Base-by-base conservation (phyloP, 2,329 filamentous ascomycete species). In the Diaporthe capsici region DNA sequence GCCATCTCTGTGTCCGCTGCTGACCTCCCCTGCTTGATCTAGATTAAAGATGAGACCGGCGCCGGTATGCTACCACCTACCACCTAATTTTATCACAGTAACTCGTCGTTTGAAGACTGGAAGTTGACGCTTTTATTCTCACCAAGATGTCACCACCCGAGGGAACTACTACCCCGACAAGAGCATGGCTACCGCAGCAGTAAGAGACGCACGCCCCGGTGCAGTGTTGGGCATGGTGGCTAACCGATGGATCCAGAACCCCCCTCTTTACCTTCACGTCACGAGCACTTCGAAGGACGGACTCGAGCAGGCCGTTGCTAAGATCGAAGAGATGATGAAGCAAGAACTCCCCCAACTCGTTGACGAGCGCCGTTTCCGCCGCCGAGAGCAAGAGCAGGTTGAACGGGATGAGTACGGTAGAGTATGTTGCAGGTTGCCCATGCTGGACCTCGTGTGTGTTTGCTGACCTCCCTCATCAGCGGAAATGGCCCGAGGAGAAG, bases 31-130 rank as follows among this genome's bases (percentile, higher is more conserved):
- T 93, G 90, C 92, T 91, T 97, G 92, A 94, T 94, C 82, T 96
- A 99, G 97, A 99, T 99, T 83, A 98, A 98, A 93, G 96, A 98
- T 89, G 95, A 98, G 83, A 98, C 96, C 93, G 97, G 97, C 91
- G 96, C 97, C 90, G 97, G 97, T 99, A 99, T 93, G 96, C 92
- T 89, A 87, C 84, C 88, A 87, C 86, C 87, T 84, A 86, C 84
- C 84, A 86, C 84, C 84, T 85, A 85, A 84, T 82, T 84, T 49
- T 53, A 55, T 39, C 42, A 58, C 49, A 51, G 42, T 37, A 42
- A 28, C 31, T 68, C 72, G 58, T 74, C 37, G 34, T 75, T 70
- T 75, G 87, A 84, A 87, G 87, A 87, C 85, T 85, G 83, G 85
- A 90, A 85, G 83, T 91, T 92, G 88, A 91, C 88, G 82, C 92